Conservation (phyloP, 176 grass and related monocot species). For the Lolium rigidum region DNA sequence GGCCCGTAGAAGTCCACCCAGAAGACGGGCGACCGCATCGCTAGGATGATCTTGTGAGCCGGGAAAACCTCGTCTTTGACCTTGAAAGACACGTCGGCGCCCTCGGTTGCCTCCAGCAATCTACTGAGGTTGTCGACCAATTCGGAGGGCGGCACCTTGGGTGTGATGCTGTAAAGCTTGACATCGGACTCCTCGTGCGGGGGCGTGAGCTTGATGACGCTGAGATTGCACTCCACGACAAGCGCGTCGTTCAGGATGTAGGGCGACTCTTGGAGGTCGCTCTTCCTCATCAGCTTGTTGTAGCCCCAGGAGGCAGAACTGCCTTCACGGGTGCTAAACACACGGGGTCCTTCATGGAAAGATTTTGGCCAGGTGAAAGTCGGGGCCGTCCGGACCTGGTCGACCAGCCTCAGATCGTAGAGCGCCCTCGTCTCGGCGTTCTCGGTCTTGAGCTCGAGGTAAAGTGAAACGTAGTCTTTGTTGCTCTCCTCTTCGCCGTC, state of each 20-base stretch:
- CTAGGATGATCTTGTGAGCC: not conserved
- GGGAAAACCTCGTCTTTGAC: not conserved
- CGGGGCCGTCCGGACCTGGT: not conserved
- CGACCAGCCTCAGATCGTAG: not conserved
- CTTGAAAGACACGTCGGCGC: not conserved
- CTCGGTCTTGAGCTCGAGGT: not conserved
- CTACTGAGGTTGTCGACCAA: not conserved
- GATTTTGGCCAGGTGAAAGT: not conserved
- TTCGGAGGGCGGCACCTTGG: not conserved
- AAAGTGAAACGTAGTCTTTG: not conserved
- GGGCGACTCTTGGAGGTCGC: not conserved
- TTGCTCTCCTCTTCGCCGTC: rapidly evolving
- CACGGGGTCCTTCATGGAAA: not conserved
- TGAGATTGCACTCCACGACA: not conserved
- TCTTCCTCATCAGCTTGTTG: not conserved
- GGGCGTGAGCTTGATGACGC: not conserved
- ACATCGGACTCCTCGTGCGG: not conserved
- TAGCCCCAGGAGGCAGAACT: not conserved
- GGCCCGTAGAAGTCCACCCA: not conserved
- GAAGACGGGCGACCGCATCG: not conserved
- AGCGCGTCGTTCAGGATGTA: not conserved
- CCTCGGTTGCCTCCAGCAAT: not conserved
- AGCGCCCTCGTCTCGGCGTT: not conserved
- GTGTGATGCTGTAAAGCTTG: not conserved
- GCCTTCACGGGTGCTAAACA: not conserved